A percentile compares a stretch with the other conserved stretches of the same genome.
phyloP scores from a whole-genome alignment of 148 eudicot genomes.

The Mesembryanthemum crystallinum region DNA sequence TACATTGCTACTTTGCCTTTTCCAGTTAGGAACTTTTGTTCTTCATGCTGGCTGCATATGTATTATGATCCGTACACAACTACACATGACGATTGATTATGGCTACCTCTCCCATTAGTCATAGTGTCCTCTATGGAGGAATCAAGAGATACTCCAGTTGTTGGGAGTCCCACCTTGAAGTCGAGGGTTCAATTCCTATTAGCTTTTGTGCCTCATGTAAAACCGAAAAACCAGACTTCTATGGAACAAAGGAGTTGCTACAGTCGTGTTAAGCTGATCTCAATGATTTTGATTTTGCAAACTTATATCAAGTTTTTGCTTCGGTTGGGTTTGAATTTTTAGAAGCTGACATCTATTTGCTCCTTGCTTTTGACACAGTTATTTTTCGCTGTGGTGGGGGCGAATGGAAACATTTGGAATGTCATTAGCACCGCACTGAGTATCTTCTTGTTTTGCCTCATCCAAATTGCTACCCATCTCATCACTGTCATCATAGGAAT shows the following conservation, averaged over 20 bases:
- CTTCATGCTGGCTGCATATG: neutral
- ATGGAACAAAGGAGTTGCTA: neutral
- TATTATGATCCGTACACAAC: neutral
- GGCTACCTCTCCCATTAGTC: neutral
- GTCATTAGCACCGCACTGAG: conserved; percentile 82
- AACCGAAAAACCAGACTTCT: too few relatives aligned
- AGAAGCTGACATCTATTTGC: conserved; percentile 5
- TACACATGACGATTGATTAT: neutral
- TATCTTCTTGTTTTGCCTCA: conserved; percentile 70
- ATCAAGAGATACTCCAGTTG: too few relatives aligned
- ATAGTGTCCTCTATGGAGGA: too few relatives aligned
- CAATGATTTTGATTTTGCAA: neutral
- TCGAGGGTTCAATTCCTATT: too few relatives aligned
- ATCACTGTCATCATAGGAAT: conserved; percentile 69
- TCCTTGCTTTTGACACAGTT: conserved; percentile 42
- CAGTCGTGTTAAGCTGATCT: neutral
- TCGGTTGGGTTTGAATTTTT: too few relatives aligned
- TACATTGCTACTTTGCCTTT: too few relatives aligned
- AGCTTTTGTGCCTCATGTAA: too few relatives aligned
- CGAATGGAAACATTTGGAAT: conserved; percentile 72
- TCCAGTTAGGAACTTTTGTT: neutral
- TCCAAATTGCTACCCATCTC: conserved; percentile 85
- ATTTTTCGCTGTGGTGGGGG: conserved; percentile 84
- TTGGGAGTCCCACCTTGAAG: too few relatives aligned
- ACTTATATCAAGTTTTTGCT: too few relatives aligned